These are phyloP conservation scores for Penstemon newberryi DNA, from an alignment of 257 asterid genomes.

Conservation along the genomic window DNA sequence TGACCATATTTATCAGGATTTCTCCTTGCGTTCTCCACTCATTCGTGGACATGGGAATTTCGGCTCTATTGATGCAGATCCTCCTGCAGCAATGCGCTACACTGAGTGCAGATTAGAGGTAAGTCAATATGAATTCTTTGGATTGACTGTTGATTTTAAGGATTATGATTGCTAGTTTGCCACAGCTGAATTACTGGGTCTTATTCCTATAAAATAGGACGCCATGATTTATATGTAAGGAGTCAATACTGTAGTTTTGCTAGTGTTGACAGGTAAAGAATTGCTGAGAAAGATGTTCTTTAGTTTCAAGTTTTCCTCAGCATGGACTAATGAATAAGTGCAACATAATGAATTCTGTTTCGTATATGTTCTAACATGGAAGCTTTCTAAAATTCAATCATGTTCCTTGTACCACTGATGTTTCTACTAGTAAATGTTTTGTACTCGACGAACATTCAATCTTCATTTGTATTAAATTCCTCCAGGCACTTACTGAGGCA, in stretches of 20 bases:
- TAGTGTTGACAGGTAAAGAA: background rate
- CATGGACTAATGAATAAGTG: background rate
- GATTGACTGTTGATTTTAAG: background rate
- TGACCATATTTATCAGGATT: slow-evolving; percentile 57
- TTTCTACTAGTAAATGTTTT: slow-evolving; percentile 9
- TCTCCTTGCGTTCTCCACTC: slow-evolving; percentile 93
- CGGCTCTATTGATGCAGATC: slow-evolving; percentile 98
- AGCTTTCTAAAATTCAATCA: background rate
- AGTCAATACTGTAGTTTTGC: background rate
- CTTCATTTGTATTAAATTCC: slow-evolving; percentile 21
- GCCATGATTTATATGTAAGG: background rate
- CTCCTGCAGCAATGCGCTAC: slow-evolving; percentile 99
- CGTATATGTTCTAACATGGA: background rate
- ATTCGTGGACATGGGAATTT: slow-evolving; percentile 97
- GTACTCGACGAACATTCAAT: slow-evolving; percentile 20
- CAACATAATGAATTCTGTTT: background rate
- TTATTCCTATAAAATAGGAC: background rate
- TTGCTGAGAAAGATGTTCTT: background rate
- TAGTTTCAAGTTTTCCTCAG: background rate
- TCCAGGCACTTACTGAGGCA: slow-evolving; percentile 93
- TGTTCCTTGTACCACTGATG: background rate
- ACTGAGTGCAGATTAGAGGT: slow-evolving; percentile 98
- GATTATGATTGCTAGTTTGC: background rate
- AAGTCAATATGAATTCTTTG: slow-evolving; percentile 27
- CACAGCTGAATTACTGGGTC: slow-evolving; percentile 19